Evolutionary conservation across 805 yeast species (phyloP).

Genomic region (Zygosaccharomyces lentus): DNA sequence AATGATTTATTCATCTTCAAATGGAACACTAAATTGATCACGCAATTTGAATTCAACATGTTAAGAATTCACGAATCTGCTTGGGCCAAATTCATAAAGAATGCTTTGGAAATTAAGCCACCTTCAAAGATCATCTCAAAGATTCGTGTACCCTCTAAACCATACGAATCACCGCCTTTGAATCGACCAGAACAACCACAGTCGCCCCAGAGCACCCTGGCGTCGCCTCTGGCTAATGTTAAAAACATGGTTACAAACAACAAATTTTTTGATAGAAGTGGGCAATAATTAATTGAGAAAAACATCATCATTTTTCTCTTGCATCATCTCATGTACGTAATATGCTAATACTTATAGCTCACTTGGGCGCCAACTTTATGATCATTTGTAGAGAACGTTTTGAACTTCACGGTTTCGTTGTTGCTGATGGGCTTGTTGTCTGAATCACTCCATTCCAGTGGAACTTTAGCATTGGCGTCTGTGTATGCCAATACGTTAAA

Average conservation of each 20-base stretch:
- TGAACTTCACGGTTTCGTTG: constrained; percentile 65
- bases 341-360: constrained; percentile 34
- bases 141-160: constrained; percentile 6
- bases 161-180: constrained; percentile 5
- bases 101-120: constrained; percentile 21
- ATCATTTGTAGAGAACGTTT: constrained; percentile 59
- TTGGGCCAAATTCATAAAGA: constrained; percentile 30
- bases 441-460: constrained; percentile 82
- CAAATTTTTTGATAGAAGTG: constrained; percentile 24
- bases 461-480: constrained; percentile 61
- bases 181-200: constrained; percentile 13
- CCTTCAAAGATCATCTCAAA: constrained; percentile 14
- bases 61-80: constrained; percentile 26
- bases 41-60: constrained; percentile 23
- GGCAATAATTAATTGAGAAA: constrained; percentile 17
- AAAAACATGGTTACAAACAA: constrained; percentile 20
- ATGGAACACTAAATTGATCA: constrained; percentile 18
- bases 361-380: constrained; percentile 75
- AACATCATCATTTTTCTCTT: constrained; percentile 7
- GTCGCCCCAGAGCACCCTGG: constrained; percentile 11
- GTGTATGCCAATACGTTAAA: constrained; percentile 84
- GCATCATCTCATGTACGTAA: background rate
- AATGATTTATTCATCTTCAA: constrained; percentile 19
- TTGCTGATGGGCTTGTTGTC: constrained; percentile 54
- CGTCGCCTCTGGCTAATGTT: constrained; percentile 14